Conservation (phyloP, 768 basidiomycete genomes). For the Mycena floridula region DNA sequence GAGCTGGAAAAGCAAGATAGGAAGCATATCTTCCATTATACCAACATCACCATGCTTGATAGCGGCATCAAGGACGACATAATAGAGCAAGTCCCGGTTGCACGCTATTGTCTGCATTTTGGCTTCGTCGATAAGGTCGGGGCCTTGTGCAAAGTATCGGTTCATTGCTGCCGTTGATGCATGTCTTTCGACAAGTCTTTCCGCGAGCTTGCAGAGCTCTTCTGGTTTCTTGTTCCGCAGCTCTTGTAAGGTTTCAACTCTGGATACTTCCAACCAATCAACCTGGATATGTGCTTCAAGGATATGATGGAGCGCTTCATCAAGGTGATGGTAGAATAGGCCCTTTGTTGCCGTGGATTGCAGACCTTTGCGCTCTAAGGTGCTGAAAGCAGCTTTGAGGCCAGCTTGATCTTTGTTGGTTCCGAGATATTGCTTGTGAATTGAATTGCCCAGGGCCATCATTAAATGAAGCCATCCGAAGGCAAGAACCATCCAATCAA, state of each 20-base stretch:
- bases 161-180: slow-evolving; percentile 25
- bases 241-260: slow-evolving; percentile 17
- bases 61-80: slow-evolving; percentile 26
- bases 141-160: not conserved
- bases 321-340: slow-evolving; percentile 26
- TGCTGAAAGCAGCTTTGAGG: slow-evolving; percentile 22
- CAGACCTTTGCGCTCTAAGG: slow-evolving; percentile 25
- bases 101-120: slow-evolving; percentile 24
- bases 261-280: slow-evolving; percentile 21
- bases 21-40: slow-evolving; percentile 25
- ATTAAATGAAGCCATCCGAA: slow-evolving; percentile 37
- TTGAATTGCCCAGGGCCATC: slow-evolving; percentile 33
- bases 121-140: slow-evolving; percentile 19
- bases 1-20: slow-evolving; percentile 25
- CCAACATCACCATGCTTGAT: slow-evolving; percentile 33
- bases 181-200: slow-evolving; percentile 15
- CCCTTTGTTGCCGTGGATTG: slow-evolving; percentile 18
- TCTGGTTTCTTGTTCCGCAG: slow-evolving; percentile 19
- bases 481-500: slow-evolving; percentile 24
- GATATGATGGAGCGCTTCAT: slow-evolving; percentile 29
- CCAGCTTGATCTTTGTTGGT: slow-evolving; percentile 19
- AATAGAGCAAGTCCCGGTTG: slow-evolving; percentile 29
- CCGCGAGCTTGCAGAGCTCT: slow-evolving; percentile 20
- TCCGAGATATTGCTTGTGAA: slow-evolving; percentile 36
- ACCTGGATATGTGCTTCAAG: slow-evolving; percentile 30